Percentiles rank a stretch among this genome's conserved stretches.
These are phyloP conservation scores for Quercus ilex DNA, from an alignment of 306 rosid species.

Conservation along the genomic window DNA sequence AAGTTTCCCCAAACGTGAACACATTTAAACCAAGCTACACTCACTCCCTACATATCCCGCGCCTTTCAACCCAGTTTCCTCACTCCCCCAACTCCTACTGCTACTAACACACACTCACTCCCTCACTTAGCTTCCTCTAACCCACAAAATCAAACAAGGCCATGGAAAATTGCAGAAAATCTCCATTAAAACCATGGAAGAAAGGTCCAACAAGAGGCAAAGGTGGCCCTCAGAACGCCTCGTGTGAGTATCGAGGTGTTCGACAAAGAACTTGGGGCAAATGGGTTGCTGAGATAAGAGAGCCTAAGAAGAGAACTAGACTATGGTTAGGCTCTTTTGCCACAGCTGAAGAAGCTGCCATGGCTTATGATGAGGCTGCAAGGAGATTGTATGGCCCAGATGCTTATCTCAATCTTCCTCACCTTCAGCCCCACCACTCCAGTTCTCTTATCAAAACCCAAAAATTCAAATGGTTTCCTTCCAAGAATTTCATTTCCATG, in stretches of 20 bases:
- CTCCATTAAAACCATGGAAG: slow-evolving; percentile 91
- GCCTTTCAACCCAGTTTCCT: slow-evolving; percentile 30
- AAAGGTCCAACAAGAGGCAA: slow-evolving; percentile 95
- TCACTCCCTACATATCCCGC: slow-evolving; percentile 71
- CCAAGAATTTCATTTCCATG: slow-evolving; percentile 83
- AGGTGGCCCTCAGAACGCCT: slow-evolving; percentile 93
- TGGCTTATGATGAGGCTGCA: slow-evolving; percentile 98
- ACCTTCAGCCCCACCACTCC: slow-evolving; percentile 44
- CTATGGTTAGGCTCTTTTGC: slow-evolving; percentile 95
- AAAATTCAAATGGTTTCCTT: slow-evolving; percentile 87
- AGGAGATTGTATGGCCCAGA: slow-evolving; percentile 88
- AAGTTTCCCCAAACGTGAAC: slow-evolving; percentile 61
- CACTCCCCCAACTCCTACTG: slow-evolving; percentile 26
- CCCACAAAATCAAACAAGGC: neutral
- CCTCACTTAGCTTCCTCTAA: slow-evolving; percentile 16
- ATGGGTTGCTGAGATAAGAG: slow-evolving; percentile 98
- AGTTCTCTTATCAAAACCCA: slow-evolving; percentile 39
- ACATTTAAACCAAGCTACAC: slow-evolving; percentile 72
- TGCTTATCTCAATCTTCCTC: slow-evolving; percentile 95
- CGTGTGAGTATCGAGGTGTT: slow-evolving; percentile 87
- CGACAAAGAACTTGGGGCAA: slow-evolving; percentile 97
- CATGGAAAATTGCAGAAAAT: slow-evolving; percentile 71
- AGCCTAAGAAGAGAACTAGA: slow-evolving; percentile 92
- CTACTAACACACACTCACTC: slow-evolving; percentile 8
- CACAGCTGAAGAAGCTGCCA: slow-evolving; percentile 96